Percentiles rank a stretch among this genome's conserved stretches.
phyloP scores from a whole-genome alignment of 2,329 filamentous ascomycete genomes.

The Neobulgaria alba region DNA sequence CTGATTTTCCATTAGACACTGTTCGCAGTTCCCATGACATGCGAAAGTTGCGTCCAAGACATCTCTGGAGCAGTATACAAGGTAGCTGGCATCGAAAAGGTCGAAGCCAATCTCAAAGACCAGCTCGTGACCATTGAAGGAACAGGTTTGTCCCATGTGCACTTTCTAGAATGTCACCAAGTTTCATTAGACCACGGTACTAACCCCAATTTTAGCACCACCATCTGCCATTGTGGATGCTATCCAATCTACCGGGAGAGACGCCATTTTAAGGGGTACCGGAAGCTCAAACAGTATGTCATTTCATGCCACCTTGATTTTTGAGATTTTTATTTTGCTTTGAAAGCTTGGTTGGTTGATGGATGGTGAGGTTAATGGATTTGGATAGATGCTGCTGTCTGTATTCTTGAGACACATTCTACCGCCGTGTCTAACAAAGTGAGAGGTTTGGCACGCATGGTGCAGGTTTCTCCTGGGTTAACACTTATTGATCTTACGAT shows the following conservation, averaged over 20 bases:
- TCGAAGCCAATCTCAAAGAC: slow-evolving; percentile 72
- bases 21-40: slow-evolving; percentile 91
- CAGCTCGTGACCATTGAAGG: slow-evolving; percentile 82
- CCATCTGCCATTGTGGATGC: slow-evolving; percentile 84
- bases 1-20: slow-evolving; percentile 55
- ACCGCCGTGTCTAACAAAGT: slow-evolving; percentile 56
- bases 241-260: slow-evolving; percentile 81
- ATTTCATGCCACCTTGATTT: slow-evolving; percentile 3
- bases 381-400: slow-evolving; percentile 71
- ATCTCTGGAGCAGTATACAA: slow-evolving; percentile 72
- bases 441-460: slow-evolving; percentile 83
- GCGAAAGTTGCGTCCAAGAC: slow-evolving; percentile 79
- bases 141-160: slow-evolving; percentile 48
- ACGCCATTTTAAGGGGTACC: slow-evolving; percentile 88
- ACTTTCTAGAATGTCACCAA: not conserved
- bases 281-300: slow-evolving; percentile 74
- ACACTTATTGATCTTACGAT: slow-evolving; percentile 85
- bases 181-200: slow-evolving; percentile 7
- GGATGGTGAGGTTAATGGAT: no score
- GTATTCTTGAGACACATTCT: slow-evolving; percentile 84
- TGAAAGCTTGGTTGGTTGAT: no score
- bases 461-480: slow-evolving; percentile 70
- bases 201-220: slow-evolving; percentile 44
- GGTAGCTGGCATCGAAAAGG: slow-evolving; percentile 70
- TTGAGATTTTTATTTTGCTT: slow-evolving; percentile 4